Evolutionary conservation across 2,329 filamentous ascomycete species (phyloP), one percentile per base, ranked within the genome.

Genomic region (Remersonia thermophila): DNA sequence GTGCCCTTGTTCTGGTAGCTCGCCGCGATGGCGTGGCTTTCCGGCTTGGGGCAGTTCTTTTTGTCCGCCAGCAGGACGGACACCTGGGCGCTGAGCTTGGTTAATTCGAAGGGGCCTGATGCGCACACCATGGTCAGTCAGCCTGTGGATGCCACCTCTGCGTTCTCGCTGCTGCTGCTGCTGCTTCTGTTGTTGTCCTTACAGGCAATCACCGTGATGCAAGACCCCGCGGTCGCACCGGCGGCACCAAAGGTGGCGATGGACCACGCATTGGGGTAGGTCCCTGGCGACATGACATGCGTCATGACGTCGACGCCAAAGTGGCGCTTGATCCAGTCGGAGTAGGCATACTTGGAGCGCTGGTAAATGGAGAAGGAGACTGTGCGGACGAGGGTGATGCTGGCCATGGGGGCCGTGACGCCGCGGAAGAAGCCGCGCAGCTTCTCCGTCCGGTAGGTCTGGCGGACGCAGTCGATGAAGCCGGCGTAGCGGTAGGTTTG

Each of bases 71-170:
- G 73, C 40, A 89, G 63, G 9, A 86, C 80, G 2, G 84, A 86
- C 14, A 91, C 80, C 56, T 93, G 84, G 12, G 84, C 83, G 55
- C 81, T 87, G 40, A 91, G 67, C 58, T 93, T 93, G n/a, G 83
- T 87, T 56, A 93, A 69, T 57, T 93, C 84, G 54, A 93, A 93
- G 1, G 84, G 84, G 52, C 76, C 77, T 80, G 38, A 7, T 8
- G 30, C 8, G n/a, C n/a, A 2, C 9, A 20, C 20, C 4, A 17
- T 37, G 5, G 30, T 32, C 14, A 36, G 35, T 35, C 23, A n/a
- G n/a, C n/a, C n/a, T n/a, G n/a, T n/a, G n/a, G n/a, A n/a, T n/a
- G n/a, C n/a, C n/a, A n/a, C n/a, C n/a, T n/a, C n/a, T n/a, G n/a
- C n/a, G n/a, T n/a, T n/a, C n/a, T n/a, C n/a, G n/a, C n/a, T n/a